Evolutionary conservation across 352 stramenopile genomes (phyloP), one percentile per base, ranked within the genome.

Genomic region (Globisporangium nunn): DNA sequence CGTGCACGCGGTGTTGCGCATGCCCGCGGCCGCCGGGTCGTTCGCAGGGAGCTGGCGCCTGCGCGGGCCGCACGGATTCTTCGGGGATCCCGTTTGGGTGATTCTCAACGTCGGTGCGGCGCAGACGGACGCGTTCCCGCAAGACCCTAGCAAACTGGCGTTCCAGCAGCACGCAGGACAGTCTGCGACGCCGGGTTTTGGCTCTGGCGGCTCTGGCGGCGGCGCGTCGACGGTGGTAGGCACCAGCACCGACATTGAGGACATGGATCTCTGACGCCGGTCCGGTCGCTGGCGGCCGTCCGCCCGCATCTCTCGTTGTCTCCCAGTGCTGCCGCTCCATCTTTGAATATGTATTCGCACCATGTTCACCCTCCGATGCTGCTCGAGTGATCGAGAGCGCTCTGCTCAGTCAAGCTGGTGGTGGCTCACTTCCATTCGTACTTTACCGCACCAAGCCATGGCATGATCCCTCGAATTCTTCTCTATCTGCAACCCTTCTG

Each of bases 1-100:
- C 30, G 58, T 92, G 35, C 70, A 81, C 39, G 66, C 80, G 15
- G 40, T 64, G 14, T 58, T 91, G 44, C 72, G 67, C 45, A 87
- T 88, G 67, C 84, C 84, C 33, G 51, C 59, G 3, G 62, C 74
- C n/a, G 66, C 61, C 7, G 81, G 82, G 2, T 78, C 78, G 12
- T 88, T 87, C 40, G 80, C 82, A 44, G 82, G 80, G 7, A 91
- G 75, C 56, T 94, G 84, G 84, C 76, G 81, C 41, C 68, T 94
- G 47, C 72, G 79, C 51, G 77, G 73, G 39, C 64, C 81, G 6
- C 58, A 69, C 5, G 79, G 75, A 6, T 87, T 82, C 56, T 91
- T 94, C 47, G 82, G 81, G 14, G 81, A 94, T 15, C 80, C 81
- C 0, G 70, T 91, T 11, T 94, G 84, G 84, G 71, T 92, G 31